Evolutionary conservation across 2,329 filamentous ascomycete species (phyloP), one percentile per base, ranked within the genome.

Genomic region (Ramularia endophylla): DNA sequence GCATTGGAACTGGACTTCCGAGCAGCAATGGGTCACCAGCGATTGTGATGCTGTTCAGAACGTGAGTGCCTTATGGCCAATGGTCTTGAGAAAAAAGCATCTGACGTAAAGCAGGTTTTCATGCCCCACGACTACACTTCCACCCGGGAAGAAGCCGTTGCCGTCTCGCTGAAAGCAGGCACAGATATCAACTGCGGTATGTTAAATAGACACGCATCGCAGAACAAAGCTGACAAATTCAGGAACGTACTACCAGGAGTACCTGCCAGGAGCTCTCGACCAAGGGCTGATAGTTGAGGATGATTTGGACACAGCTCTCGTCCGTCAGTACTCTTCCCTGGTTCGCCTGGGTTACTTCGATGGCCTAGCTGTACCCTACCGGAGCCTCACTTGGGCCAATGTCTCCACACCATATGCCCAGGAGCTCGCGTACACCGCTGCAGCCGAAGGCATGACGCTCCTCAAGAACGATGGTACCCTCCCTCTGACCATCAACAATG

Each of bases 41-140:
- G 81, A 85, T 54, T 85, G 82, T 50, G 78, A 80, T 41, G 74
- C 81, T 0, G 67, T 83, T 1, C 65, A 73, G 31, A 55, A 51
- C 36, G 50, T 34, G 16, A 32, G 30, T 32, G 3, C 18, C 3
- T 5, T n/a, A 17, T 17, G 4, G 15, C 8, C 8, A 17, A 32
- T 13, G 11, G 12, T 8, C 7, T 11, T 32, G 5, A 6, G 9
- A 15, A 15, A 3, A 32, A 13, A 4, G 9, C 15, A 32, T 15
- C 30, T 32, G 30, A 32, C n/a, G 6, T 12, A 7, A 9, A 32
- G 35, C 74, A 81, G 53, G 71, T 83, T 40, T 79, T 67, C 48
- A 64, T 69, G n/a, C 70, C 71, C 1, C 73, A 70, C 45, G 56
- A 63, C 22, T 69, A 64, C 38, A 54, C 64, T 2, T 54, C 57